Conservation (phyloP, 768 basidiomycete genomes). For the Leccinellum luteum region DNA sequence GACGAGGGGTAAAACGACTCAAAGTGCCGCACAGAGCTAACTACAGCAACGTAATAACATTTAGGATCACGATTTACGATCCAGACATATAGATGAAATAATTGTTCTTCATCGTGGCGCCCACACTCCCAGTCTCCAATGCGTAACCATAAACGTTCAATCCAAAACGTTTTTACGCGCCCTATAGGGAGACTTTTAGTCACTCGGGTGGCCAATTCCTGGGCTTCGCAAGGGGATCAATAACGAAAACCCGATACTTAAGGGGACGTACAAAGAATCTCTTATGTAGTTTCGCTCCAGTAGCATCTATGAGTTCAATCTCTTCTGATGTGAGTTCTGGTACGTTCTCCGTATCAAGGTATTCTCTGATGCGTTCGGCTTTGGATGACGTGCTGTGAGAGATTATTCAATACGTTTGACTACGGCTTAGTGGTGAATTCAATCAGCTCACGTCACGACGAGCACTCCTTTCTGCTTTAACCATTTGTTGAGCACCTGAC, state of each 20-base stretch:
- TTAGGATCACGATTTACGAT: background rate
- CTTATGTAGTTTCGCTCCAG: slow-evolving; percentile 24
- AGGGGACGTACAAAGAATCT: slow-evolving; percentile 27
- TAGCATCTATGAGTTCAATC: slow-evolving; percentile 22
- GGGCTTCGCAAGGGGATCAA: slow-evolving; percentile 10
- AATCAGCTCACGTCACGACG: slow-evolving; percentile 30
- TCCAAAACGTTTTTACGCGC: background rate
- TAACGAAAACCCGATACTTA: background rate
- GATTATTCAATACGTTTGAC: background rate
- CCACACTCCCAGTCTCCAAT: background rate
- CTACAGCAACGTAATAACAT: background rate
- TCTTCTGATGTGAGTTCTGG: slow-evolving; percentile 29
- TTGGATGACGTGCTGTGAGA: slow-evolving; percentile 33
- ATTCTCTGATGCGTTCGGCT: slow-evolving; percentile 32
- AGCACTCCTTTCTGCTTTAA: slow-evolving; percentile 28
- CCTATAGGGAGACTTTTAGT: background rate
- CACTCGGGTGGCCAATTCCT: slow-evolving; percentile 21
- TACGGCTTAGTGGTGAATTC: background rate
- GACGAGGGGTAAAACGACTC: too few species aligned
- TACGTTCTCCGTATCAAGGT: slow-evolving; percentile 28
- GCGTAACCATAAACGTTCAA: background rate
- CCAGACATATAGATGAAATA: background rate
- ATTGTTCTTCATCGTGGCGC: background rate
- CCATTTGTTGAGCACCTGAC: slow-evolving; percentile 33
- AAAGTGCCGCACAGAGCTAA: too few species aligned